Percentiles rank a stretch among this genome's conserved stretches.
These are phyloP conservation scores for Setaria italica DNA, from an alignment of 202 grass and related monocot species.

Conservation along the genomic window DNA sequence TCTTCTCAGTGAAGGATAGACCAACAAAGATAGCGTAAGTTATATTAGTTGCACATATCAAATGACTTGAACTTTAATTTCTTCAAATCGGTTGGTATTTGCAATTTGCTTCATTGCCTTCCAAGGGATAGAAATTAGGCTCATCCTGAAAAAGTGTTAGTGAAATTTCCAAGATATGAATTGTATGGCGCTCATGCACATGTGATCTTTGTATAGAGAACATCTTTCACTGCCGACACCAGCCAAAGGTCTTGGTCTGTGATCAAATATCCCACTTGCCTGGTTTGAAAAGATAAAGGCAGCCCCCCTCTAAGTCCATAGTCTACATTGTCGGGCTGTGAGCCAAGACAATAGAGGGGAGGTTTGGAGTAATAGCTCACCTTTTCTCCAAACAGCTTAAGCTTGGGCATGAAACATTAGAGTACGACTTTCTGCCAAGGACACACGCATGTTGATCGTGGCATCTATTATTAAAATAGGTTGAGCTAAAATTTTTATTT, in stretches of 20 bases:
- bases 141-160: background rate
- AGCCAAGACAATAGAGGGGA: background rate
- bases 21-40: constrained; percentile 93
- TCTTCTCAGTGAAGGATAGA: constrained; percentile 81
- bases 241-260: background rate
- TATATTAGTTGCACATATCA: constrained; percentile 28
- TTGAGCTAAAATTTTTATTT: background rate
- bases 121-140: background rate
- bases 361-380: background rate
- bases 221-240: background rate
- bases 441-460: background rate
- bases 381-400: background rate
- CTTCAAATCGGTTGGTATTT: constrained; percentile 7
- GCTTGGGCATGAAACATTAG: background rate
- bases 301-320: background rate
- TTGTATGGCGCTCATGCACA: background rate
- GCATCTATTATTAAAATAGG: constrained; percentile 1
- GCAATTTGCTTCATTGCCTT: constrained; percentile 25
- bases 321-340: background rate
- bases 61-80: constrained; percentile 20
- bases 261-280: background rate
- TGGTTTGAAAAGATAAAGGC: background rate
- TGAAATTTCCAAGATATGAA: constrained; percentile 18
- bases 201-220: background rate
- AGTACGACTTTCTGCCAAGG: background rate